A percentile compares a stretch with the other conserved stretches of the same genome.
Evolutionary conservation across 2,329 filamentous ascomycete genomes (phyloP).

Genomic region (Zasmidium citrigriseum): DNA sequence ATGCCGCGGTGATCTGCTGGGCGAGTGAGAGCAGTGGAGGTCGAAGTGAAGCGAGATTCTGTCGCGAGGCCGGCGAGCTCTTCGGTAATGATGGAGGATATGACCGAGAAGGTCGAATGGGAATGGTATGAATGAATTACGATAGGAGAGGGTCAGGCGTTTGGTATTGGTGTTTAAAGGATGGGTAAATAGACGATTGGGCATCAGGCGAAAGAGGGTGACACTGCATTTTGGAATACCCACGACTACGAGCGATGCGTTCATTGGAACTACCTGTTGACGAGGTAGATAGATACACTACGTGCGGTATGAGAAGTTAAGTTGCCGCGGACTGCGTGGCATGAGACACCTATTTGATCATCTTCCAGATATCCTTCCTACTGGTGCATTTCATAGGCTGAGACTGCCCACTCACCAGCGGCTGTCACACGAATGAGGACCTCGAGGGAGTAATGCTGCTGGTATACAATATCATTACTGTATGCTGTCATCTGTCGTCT

Average conservation of each 20-base stretch:
- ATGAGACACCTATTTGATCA: neutral
- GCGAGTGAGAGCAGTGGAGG: slow-evolving; percentile 75
- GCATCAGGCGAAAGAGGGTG: neutral
- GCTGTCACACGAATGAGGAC: too few species aligned
- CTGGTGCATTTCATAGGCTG: too few species aligned
- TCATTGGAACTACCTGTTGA: neutral
- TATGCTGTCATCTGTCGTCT: neutral
- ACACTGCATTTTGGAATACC: neutral
- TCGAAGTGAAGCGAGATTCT: slow-evolving; percentile 71
- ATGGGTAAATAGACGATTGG: too few species aligned
- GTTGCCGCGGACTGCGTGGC: too few species aligned
- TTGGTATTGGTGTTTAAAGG: too few species aligned
- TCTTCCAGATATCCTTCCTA: too few species aligned
- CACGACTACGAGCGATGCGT: neutral
- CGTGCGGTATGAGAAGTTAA: neutral
- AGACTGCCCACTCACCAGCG: too few species aligned
- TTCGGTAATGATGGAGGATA: slow-evolving; percentile 64
- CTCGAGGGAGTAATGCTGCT: neutral
- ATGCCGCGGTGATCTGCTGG: slow-evolving; percentile 82
- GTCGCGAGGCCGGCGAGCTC: slow-evolving; percentile 84
- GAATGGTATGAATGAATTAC: slow-evolving; percentile 15
- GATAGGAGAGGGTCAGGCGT: neutral
- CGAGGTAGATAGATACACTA: neutral
- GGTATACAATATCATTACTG: neutral
- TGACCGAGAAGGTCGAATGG: slow-evolving; percentile 9